A percentile compares a stretch with the other conserved stretches of the same genome.
Conservation (phyloP, 768 basidiomycete genomes). For the Gymnopilus junonius region DNA sequence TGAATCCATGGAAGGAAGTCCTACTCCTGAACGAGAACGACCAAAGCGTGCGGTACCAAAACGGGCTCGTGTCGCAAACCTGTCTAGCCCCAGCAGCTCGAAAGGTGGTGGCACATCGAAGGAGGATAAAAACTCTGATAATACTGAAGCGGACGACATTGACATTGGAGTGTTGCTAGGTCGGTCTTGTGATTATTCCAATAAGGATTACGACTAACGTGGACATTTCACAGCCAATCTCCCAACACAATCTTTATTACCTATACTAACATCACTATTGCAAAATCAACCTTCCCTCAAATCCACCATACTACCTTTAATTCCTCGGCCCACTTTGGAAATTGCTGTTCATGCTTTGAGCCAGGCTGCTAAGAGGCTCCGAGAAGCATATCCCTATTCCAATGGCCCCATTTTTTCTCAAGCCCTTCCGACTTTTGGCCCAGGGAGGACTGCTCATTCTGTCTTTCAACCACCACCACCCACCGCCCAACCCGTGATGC, state of each 20-base stretch:
- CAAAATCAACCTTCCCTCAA: constrained; percentile 73
- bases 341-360: constrained; percentile 71
- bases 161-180: constrained; percentile 83
- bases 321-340: constrained; percentile 84
- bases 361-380: constrained; percentile 71
- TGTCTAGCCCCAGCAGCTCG: constrained; percentile 27
- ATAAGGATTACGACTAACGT: constrained; percentile 15
- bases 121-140: constrained; percentile 47
- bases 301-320: constrained; percentile 70
- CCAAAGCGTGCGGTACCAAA: constrained; percentile 73
- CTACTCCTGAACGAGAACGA: constrained; percentile 83
- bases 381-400: constrained; percentile 86
- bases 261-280: constrained; percentile 72
- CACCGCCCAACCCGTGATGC: constrained; percentile 62
- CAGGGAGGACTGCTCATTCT: constrained; percentile 15
- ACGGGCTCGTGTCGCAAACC: constrained; percentile 54
- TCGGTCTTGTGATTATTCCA: constrained; percentile 37
- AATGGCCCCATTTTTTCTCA: constrained; percentile 43
- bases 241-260: constrained; percentile 76
- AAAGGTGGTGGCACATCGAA: constrained; percentile 50
- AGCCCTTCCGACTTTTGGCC: constrained; percentile 40
- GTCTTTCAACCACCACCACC: constrained; percentile 20
- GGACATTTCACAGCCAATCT: constrained; percentile 62
- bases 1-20: constrained; percentile 83
- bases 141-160: constrained; percentile 60